A percentile compares a stretch with the other conserved stretches of the same genome.
phyloP scores from a whole-genome alignment of 495 filamentous ascomycete genomes.

The Viridothelium virens region DNA sequence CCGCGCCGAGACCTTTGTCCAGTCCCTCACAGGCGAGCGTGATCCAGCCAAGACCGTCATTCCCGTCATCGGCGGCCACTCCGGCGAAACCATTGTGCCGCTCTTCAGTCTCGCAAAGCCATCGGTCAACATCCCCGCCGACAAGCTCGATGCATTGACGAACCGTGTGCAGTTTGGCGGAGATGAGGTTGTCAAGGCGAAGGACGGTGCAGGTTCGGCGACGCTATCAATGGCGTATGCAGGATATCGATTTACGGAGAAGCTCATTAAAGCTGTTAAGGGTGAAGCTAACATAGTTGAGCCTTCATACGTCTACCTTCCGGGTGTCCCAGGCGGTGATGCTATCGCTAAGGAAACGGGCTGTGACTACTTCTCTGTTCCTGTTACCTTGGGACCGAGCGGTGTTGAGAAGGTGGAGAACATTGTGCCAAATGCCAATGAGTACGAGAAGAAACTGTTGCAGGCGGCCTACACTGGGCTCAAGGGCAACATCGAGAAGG shows the following conservation, averaged over 20 bases:
- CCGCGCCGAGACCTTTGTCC: conserved; percentile 92
- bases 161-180: conserved; percentile 97
- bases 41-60: conserved; percentile 74
- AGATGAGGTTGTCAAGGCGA: conserved; percentile 97
- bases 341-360: conserved; percentile 74
- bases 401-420: conserved; percentile 79
- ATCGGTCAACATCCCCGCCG: conserved; percentile 67
- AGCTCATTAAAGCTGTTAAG: conserved; percentile 76
- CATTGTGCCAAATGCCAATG: conserved; percentile 62
- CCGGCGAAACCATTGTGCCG: conserved; percentile 94
- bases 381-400: conserved; percentile 87
- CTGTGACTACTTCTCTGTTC: conserved; percentile 90
- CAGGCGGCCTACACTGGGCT: conserved; percentile 64
- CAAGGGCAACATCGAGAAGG: conserved; percentile 89
- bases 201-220: conserved; percentile 90
- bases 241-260: conserved; percentile 89
- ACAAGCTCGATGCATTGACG: conserved; percentile 78
- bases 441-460: conserved; percentile 80
- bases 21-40: conserved; percentile 70
- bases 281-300: conserved; percentile 88
- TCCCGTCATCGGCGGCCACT: conserved; percentile 94
- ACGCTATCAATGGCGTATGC: conserved; percentile 98
- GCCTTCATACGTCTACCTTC: conserved; percentile 90
- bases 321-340: conserved; percentile 79
- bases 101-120: conserved; percentile 88